Percentiles rank a stretch among this genome's conserved stretches.
Evolutionary conservation across 495 filamentous ascomycete genomes (phyloP).

Genomic region (Neurospora sublineolata): DNA sequence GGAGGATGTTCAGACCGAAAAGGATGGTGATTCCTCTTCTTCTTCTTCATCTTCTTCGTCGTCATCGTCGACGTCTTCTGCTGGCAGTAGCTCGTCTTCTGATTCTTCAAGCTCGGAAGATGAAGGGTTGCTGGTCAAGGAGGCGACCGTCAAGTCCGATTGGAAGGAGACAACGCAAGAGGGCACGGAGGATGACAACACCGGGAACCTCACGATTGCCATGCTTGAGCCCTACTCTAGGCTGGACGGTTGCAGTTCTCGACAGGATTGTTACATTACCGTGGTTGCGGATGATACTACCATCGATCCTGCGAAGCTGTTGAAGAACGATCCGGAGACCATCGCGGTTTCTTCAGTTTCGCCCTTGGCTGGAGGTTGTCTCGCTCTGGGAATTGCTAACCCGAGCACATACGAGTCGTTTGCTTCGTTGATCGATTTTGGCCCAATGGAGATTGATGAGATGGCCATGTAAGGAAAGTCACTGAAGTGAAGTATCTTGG

Average conservation of each 20-base stretch:
- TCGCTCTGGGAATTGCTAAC: background rate
- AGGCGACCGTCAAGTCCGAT: background rate
- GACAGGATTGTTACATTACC: background rate
- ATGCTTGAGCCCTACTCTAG: background rate
- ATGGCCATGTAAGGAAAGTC: background rate
- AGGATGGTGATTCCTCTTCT: background rate
- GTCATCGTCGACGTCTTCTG: background rate
- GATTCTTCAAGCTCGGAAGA: background rate
- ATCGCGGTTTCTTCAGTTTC: background rate
- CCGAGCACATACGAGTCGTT: background rate
- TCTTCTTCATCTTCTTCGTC: background rate
- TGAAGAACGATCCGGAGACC: background rate
- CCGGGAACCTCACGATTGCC: background rate
- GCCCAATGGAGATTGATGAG: background rate
- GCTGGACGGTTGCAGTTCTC: background rate
- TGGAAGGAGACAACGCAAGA: background rate
- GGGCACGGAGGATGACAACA: background rate
- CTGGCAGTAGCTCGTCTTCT: background rate
- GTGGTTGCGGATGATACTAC: background rate
- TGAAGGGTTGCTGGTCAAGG: background rate
- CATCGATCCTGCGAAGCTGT: background rate
- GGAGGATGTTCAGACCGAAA: background rate
- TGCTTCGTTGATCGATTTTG: background rate
- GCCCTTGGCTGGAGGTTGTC: background rate
- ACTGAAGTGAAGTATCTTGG: background rate